Percentiles rank a stretch among this genome's conserved stretches.
Evolutionary conservation across 129 eudicot genomes (phyloP).

Genomic region (Scalesia atractyloides): DNA sequence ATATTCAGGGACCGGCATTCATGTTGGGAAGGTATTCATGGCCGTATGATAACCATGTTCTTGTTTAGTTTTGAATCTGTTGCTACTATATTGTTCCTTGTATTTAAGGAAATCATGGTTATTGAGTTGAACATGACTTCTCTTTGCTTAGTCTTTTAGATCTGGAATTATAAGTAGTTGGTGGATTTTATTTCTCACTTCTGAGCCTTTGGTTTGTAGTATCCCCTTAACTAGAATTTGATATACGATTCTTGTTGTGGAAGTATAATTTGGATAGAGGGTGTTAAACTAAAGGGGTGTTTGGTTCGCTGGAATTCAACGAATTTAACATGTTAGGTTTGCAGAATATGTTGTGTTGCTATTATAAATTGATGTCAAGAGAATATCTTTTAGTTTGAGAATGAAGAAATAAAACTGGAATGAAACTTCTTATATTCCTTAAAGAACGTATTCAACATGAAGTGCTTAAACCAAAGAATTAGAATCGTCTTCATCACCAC

Average conservation of each 20-base stretch:
- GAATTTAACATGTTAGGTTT: no score
- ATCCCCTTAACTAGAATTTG: neutral
- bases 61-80: neutral
- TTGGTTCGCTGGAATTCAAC: no score
- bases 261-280: neutral
- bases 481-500: no score
- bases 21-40: neutral
- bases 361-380: no score
- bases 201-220: neutral
- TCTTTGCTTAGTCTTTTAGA: neutral
- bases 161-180: neutral
- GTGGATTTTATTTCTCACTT: neutral
- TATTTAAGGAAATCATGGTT: neutral
- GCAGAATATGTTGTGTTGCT: no score
- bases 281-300: no score
- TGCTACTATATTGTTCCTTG: neutral
- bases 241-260: neutral
- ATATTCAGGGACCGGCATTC: neutral
- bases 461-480: no score
- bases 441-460: no score
- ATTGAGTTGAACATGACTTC: neutral
- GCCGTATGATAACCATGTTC: constrained; percentile 1
- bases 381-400: no score
- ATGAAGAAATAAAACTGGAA: no score
- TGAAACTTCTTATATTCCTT: no score